These are phyloP conservation scores for Entomophthora muscae DNA, from an alignment of 371 early-diverging fungal genomes.

Conservation along the genomic window DNA sequence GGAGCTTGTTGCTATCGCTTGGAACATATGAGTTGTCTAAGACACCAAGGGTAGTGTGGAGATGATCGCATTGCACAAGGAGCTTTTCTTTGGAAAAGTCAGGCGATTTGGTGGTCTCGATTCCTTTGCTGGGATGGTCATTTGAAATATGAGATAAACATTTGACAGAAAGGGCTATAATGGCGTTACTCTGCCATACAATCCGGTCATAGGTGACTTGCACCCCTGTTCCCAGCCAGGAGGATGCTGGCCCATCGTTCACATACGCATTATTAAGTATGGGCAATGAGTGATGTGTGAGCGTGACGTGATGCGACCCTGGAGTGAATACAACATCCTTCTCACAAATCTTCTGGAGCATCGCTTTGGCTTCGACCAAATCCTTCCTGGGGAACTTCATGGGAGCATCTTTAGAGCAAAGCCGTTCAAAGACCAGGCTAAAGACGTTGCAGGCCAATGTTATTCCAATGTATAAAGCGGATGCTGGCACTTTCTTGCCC, in stretches of 20 bases:
- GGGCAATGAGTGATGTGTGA: not conserved
- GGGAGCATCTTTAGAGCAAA: not conserved
- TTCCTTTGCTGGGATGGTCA: not conserved
- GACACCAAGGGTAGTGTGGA: not conserved
- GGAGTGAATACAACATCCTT: not conserved
- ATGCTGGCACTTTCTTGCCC: not conserved
- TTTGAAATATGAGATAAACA: not conserved
- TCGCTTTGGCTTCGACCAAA: not conserved
- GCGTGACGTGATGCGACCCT: not conserved
- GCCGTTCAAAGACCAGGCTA: not conserved
- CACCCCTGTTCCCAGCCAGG: not conserved
- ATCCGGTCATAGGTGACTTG: not conserved
- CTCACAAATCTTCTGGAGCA: not conserved
- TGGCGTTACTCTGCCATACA: not conserved
- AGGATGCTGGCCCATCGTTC: not conserved
- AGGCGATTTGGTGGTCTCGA: not conserved
- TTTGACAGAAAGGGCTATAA: not conserved
- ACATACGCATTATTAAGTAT: not conserved
- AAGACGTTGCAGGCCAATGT: not conserved
- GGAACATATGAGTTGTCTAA: not conserved
- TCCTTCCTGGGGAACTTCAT: not conserved
- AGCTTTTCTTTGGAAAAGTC: not conserved
- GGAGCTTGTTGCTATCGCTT: not conserved
- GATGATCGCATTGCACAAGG: not conserved
- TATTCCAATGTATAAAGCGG: not conserved